Evolutionary conservation across 805 yeast genomes (phyloP).

Genomic region (Sugiyamaella mastotermitis): DNA sequence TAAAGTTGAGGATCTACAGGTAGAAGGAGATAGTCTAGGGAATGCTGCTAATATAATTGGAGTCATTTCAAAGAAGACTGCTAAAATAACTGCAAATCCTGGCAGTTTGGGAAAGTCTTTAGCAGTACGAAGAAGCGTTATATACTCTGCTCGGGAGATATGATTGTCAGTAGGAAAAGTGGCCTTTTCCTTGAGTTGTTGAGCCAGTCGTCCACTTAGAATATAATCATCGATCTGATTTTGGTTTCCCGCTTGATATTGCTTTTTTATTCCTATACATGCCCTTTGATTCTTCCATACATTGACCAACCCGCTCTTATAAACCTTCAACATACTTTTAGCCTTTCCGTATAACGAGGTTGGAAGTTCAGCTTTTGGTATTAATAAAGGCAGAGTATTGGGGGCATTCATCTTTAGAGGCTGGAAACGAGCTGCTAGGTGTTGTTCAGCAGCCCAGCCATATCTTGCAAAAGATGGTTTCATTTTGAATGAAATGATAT

Average conservation of each 20-base stretch:
- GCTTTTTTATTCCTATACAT: constrained; percentile 12
- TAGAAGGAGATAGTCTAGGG: constrained; percentile 56
- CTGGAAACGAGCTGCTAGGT: too few relatives aligned
- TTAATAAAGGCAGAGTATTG: background rate
- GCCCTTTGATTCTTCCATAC: constrained; percentile 39
- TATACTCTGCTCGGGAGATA: constrained; percentile 42
- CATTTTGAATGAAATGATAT: too few relatives aligned
- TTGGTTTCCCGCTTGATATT: constrained; percentile 16
- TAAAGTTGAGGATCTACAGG: constrained; percentile 50
- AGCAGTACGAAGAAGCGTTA: constrained; percentile 44
- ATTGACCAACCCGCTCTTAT: constrained; percentile 42
- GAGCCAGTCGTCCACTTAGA: constrained; percentile 17
- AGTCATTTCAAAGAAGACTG: constrained; percentile 52
- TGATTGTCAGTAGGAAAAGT: constrained; percentile 10
- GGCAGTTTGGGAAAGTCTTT: constrained; percentile 51
- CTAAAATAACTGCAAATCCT: constrained; percentile 47
- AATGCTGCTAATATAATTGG: constrained; percentile 45
- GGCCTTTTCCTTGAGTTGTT: constrained; percentile 2
- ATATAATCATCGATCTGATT: constrained; percentile 23
- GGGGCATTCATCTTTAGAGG: constrained; percentile 1
- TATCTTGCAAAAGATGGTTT: too few relatives aligned
- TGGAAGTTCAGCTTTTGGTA: background rate
- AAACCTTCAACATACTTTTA: constrained; percentile 31
- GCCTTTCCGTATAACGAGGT: constrained; percentile 1
- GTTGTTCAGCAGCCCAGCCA: too few relatives aligned